These are phyloP conservation scores for Colletotrichum orbiculare DNA, from an alignment of 2,329 filamentous ascomycete species.

Conservation along the genomic window DNA sequence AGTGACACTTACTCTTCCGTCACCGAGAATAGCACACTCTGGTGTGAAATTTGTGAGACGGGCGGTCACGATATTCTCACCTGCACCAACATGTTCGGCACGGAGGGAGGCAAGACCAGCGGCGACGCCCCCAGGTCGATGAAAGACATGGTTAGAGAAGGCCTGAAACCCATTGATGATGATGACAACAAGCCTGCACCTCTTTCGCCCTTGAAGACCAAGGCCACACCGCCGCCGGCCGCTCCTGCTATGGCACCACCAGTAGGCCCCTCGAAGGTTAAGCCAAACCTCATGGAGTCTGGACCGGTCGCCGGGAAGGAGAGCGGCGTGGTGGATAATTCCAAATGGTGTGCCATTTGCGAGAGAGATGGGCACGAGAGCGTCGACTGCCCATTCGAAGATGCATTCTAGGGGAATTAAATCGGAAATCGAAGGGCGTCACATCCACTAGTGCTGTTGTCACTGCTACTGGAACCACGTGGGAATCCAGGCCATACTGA, in stretches of 20 bases:
- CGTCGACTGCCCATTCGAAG: constrained; percentile 93
- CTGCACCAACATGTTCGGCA: constrained; percentile 88
- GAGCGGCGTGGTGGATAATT: constrained; percentile 80
- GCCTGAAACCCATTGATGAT: constrained; percentile 49
- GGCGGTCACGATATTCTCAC: constrained; percentile 93
- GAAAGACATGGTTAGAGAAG: constrained; percentile 52
- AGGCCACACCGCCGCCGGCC: constrained; percentile 42
- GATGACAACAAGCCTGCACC: constrained; percentile 65
- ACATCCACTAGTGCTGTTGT: too few species aligned
- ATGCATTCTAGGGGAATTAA: constrained; percentile 67
- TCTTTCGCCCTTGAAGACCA: constrained; percentile 62
- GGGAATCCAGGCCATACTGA: background rate
- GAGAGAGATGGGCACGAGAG: constrained; percentile 97
- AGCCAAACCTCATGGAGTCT: constrained; percentile 72
- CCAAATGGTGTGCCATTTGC: constrained; percentile 97
- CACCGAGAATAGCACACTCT: constrained; percentile 79
- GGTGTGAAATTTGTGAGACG: constrained; percentile 97
- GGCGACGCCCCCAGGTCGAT: constrained; percentile 43
- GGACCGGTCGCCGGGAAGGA: constrained; percentile 82
- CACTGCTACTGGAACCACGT: background rate
- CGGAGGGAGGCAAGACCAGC: constrained; percentile 50
- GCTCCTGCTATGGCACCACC: background rate
- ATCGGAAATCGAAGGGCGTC: background rate
- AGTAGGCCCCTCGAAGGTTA: constrained; percentile 47
- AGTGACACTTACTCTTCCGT: constrained; percentile 76